These are phyloP conservation scores for Termitomyces sp. DNA, from an alignment of 768 basidiomycete species.

Conservation along the genomic window DNA sequence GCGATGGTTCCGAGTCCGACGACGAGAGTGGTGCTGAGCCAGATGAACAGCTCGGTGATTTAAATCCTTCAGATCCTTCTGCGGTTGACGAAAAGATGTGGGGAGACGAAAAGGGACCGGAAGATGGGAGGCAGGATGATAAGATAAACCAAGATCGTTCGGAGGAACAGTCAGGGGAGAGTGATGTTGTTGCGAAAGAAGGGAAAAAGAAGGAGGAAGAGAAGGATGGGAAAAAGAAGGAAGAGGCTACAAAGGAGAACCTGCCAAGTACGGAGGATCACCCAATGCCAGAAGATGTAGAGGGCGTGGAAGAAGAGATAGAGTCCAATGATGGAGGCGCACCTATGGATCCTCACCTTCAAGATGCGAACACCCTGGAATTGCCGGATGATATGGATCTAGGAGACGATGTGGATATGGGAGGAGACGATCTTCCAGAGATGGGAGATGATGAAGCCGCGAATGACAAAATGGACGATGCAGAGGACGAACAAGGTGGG, in stretches of 20 bases:
- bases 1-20: conserved; percentile 45
- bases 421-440: conserved; percentile 22
- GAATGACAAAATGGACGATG: conserved; percentile 27
- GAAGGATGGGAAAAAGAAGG: conserved; percentile 20
- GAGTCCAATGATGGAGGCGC: conserved; percentile 48
- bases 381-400: conserved; percentile 85
- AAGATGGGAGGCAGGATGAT: conserved; percentile 46
- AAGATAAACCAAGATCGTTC: conserved; percentile 60
- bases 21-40: conserved; percentile 54
- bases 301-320: conserved; percentile 32
- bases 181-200: conserved; percentile 82
- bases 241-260: conserved; percentile 20
- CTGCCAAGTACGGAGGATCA: conserved; percentile 14
- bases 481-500: conserved; percentile 19
- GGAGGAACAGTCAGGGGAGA: conserved; percentile 37
- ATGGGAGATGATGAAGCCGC: conserved; percentile 23
- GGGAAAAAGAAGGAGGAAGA: conserved; percentile 36
- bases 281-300: conserved; percentile 19
- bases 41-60: conserved; percentile 79
- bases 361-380: conserved; percentile 75
- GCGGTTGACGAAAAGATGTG: conserved; percentile 96
- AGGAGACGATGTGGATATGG: conserved; percentile 31
- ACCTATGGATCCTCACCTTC: conserved; percentile 70
- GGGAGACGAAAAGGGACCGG: conserved; percentile 74
- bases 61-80: conserved; percentile 78